These are phyloP conservation scores for Cladophialophora immunda DNA, from an alignment of 2,329 filamentous ascomycete species.

Conservation along the genomic window DNA sequence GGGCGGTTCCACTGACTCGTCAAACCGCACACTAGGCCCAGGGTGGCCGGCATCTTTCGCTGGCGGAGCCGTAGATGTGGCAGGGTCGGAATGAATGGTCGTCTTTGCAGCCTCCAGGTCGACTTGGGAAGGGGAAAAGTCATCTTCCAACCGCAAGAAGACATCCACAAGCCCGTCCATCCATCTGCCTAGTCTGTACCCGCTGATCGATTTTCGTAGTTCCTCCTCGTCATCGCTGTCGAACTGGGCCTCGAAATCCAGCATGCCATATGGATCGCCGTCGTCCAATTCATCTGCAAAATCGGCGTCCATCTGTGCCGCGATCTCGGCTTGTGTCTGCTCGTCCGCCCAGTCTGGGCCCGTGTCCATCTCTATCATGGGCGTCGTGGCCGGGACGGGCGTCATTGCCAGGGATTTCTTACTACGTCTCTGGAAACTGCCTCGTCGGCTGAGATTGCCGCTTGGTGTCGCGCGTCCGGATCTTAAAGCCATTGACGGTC, in stretches of 20 bases:
- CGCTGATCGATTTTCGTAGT: slow-evolving; percentile 60
- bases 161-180: slow-evolving; percentile 65
- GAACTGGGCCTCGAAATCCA: slow-evolving; percentile 44
- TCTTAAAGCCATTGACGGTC: slow-evolving; percentile 11
- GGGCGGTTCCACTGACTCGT: slow-evolving; percentile 36
- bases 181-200: slow-evolving; percentile 65
- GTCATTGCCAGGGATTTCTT: slow-evolving; percentile 50
- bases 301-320: slow-evolving; percentile 36
- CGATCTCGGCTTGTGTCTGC: slow-evolving; percentile 40
- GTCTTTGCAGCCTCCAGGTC: slow-evolving; percentile 11
- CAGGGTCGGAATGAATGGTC: slow-evolving; percentile 4
- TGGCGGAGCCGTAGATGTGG: neutral
- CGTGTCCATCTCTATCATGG: slow-evolving; percentile 29
- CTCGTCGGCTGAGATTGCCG: slow-evolving; percentile 38
- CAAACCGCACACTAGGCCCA: slow-evolving; percentile 22
- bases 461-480: slow-evolving; percentile 37
- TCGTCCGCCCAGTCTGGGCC: slow-evolving; percentile 40
- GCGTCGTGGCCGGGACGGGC: slow-evolving; percentile 33
- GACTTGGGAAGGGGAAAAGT: slow-evolving; percentile 20
- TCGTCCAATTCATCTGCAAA: slow-evolving; percentile 34
- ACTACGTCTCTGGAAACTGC: slow-evolving; percentile 45
- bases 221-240: slow-evolving; percentile 59
- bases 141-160: slow-evolving; percentile 39
- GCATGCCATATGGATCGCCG: slow-evolving; percentile 39
- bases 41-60: slow-evolving; percentile 9